Evolutionary conservation across 83 land plant genomes (phyloP).

Genomic region (Diphasiastrum complanatum): DNA sequence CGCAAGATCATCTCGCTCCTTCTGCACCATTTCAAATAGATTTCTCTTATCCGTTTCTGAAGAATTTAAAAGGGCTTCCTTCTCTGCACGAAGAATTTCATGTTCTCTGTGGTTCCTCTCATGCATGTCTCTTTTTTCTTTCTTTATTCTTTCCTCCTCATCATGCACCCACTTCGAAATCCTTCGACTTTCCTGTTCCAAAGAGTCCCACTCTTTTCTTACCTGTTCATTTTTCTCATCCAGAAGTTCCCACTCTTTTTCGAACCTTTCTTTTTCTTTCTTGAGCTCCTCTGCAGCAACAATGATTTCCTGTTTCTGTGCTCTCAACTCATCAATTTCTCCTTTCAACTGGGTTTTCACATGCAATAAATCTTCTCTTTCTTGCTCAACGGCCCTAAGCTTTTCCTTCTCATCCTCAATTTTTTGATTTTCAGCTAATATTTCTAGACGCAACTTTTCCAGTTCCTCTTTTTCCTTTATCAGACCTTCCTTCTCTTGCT

Average conservation of each 20-base stretch:
- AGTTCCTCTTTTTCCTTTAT: slow-evolving; percentile 39
- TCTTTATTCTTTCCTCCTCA: slow-evolving; percentile 11
- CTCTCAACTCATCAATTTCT: slow-evolving; percentile 29
- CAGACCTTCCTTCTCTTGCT: slow-evolving; percentile 39
- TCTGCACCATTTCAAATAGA: background rate
- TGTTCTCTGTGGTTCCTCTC: background rate
- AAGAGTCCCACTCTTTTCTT: slow-evolving; percentile 1
- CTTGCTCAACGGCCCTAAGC: slow-evolving; percentile 26
- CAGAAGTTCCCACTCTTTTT: slow-evolving; percentile 7
- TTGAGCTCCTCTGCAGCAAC: slow-evolving; percentile 1
- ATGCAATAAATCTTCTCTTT: slow-evolving; percentile 23
- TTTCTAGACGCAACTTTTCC: slow-evolving; percentile 25
- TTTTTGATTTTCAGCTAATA: slow-evolving; percentile 37
- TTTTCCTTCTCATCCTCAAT: slow-evolving; percentile 29
- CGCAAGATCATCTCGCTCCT: slow-evolving; percentile 1
- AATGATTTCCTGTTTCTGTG: slow-evolving; percentile 15
- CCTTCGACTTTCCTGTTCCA: background rate
- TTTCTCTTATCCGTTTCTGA: background rate
- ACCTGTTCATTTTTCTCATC: slow-evolving; percentile 8
- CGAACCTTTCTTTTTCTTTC: slow-evolving; percentile 15
- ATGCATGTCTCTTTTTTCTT: slow-evolving; percentile 6
- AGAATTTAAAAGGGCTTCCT: background rate
- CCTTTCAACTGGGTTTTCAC: slow-evolving; percentile 22
- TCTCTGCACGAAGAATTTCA: background rate
- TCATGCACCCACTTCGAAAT: slow-evolving; percentile 6